Conservation (phyloP, 176 grass and related monocot species). For the Phoenix roebelenii region DNA sequence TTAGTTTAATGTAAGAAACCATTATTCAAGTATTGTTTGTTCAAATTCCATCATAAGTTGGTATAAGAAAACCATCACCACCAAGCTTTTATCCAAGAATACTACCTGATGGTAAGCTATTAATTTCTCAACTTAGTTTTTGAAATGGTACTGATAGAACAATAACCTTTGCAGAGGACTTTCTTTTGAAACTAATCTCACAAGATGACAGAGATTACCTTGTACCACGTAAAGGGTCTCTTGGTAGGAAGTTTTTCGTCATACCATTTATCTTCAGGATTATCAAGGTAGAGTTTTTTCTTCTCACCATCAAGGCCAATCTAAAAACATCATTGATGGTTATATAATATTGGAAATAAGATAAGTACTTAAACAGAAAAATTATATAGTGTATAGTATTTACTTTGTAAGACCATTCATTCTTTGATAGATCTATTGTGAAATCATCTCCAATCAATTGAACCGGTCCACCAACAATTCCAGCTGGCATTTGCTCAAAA, state of each 20-base stretch:
- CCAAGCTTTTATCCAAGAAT: too few relatives aligned
- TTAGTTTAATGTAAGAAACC: too few relatives aligned
- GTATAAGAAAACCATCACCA: too few relatives aligned
- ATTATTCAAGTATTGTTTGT: too few relatives aligned
- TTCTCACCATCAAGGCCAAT: slow-evolving; percentile 55
- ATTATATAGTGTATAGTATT: too few relatives aligned
- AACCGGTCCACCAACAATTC: slow-evolving; percentile 22
- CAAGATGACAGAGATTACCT: slow-evolving; percentile 22
- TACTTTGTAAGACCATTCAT: slow-evolving; percentile 65
- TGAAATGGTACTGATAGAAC: too few relatives aligned
- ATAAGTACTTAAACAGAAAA: background rate
- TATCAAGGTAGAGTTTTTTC: slow-evolving; percentile 36
- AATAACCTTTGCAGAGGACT: background rate
- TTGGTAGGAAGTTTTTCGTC: slow-evolving; percentile 16
- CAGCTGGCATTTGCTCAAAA: slow-evolving; percentile 24
- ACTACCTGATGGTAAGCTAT: too few relatives aligned
- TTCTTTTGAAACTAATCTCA: background rate
- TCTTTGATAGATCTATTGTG: slow-evolving; percentile 37
- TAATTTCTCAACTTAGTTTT: too few relatives aligned
- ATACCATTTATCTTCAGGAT: background rate
- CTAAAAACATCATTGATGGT: slow-evolving; percentile 1
- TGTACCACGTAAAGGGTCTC: slow-evolving; percentile 79
- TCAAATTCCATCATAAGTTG: too few relatives aligned
- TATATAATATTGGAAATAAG: background rate
- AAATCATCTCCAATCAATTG: slow-evolving; percentile 10